Conservation (phyloP, 2,329 filamentous ascomycete genomes). For the Esteya vermicola region DNA sequence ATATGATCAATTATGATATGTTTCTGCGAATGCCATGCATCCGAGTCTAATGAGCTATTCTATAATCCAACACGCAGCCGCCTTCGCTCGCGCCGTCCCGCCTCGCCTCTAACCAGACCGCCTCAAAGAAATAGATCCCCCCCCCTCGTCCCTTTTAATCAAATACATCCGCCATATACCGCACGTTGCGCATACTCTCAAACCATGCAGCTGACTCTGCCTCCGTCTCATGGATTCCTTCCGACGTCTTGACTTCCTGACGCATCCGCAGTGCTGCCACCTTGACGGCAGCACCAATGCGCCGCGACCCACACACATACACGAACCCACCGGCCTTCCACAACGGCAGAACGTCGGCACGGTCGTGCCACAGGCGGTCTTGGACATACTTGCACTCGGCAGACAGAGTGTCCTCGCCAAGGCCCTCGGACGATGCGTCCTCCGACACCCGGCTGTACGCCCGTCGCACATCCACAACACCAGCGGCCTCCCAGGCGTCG, state of each 20-base stretch:
- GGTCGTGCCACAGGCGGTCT: constrained; percentile 32
- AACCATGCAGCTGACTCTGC: constrained; percentile 32
- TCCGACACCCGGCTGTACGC: constrained; percentile 36
- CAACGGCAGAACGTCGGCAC: constrained; percentile 16
- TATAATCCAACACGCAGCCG: not conserved
- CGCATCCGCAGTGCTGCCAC: constrained; percentile 20
- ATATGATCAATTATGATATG: not conserved
- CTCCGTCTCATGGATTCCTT: constrained; percentile 15
- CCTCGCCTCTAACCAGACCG: too few relatives aligned
- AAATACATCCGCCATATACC: constrained; percentile 49
- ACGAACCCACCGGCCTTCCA: constrained; percentile 30
- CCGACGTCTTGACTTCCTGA: constrained; percentile 17
- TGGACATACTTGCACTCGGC: constrained; percentile 22
- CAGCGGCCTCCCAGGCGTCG: constrained; percentile 41
- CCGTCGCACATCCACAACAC: constrained; percentile 45
- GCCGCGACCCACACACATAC: constrained; percentile 45
- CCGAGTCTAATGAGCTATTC: not conserved
- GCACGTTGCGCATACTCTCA: constrained; percentile 34
- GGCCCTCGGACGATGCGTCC: too few relatives aligned
- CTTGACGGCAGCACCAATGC: constrained; percentile 26
- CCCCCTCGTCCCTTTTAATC: constrained; percentile 20
- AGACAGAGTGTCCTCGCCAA: constrained; percentile 27
- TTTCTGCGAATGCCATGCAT: not conserved
- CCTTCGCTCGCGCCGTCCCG: too few relatives aligned
- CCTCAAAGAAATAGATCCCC: not conserved